phyloP scores from a whole-genome alignment of 371 early-diverging fungal species.

The Blakeslea trispora region DNA sequence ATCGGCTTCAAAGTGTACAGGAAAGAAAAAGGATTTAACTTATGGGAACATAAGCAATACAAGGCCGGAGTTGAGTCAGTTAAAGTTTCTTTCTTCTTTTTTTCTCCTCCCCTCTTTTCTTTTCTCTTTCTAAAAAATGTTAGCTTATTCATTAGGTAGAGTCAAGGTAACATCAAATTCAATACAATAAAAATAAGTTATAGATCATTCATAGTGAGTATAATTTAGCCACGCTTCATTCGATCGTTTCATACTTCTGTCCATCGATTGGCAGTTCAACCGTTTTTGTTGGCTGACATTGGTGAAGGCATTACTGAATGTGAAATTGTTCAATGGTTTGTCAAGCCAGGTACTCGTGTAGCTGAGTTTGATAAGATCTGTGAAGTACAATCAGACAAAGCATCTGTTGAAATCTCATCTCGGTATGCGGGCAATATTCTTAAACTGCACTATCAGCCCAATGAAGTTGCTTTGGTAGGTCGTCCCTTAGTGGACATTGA shows the following conservation, averaged over 20 bases:
- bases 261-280: constrained; percentile 38
- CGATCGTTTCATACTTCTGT: constrained; percentile 5
- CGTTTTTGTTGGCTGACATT: constrained; percentile 93
- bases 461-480: constrained; percentile 93
- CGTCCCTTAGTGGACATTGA: constrained; percentile 93
- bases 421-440: constrained; percentile 85
- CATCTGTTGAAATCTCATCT: constrained; percentile 96
- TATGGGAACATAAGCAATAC: too few relatives aligned
- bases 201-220: neutral
- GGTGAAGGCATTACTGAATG: constrained; percentile 98
- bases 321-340: constrained; percentile 95
- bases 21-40: too few relatives aligned
- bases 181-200: neutral
- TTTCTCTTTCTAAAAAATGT: too few relatives aligned
- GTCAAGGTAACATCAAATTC: neutral
- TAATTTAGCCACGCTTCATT: neutral
- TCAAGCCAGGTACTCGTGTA: constrained; percentile 86
- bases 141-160: too few relatives aligned
- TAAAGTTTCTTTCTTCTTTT: too few relatives aligned
- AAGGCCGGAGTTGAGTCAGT: too few relatives aligned
- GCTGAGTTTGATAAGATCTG: constrained; percentile 93
- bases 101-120: too few relatives aligned
- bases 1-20: too few relatives aligned
- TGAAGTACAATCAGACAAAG: constrained; percentile 98
- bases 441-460: constrained; percentile 78